A percentile compares a stretch with the other conserved stretches of the same genome.
These are phyloP conservation scores for Sambucus nigra DNA, from an alignment of 129 eudicot species.

Conservation along the genomic window DNA sequence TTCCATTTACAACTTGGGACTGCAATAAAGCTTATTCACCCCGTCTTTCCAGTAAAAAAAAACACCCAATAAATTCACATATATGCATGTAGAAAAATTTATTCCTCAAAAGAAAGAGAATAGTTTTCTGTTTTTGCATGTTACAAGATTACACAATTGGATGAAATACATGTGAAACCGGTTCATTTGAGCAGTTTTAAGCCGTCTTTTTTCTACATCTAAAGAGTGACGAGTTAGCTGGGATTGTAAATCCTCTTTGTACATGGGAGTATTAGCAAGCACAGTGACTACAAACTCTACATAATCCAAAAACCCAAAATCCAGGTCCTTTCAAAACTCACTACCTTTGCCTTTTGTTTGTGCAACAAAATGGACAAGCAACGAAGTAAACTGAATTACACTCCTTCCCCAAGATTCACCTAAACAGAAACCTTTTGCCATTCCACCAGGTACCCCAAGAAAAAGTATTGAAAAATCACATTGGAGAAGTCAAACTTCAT, in stretches of 20 bases:
- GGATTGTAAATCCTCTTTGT: neutral
- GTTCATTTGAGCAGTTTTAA: neutral
- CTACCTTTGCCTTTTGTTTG: neutral
- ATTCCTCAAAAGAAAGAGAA: neutral
- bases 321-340: neutral
- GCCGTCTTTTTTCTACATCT: neutral
- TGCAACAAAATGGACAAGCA: neutral
- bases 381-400: too few species aligned
- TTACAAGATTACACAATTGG: neutral
- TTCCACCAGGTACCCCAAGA: too few species aligned
- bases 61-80: too few species aligned
- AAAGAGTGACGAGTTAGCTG: neutral
- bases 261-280: neutral
- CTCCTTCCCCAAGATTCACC: too few species aligned
- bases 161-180: too few species aligned
- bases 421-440: too few species aligned
- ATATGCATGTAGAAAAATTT: too few species aligned
- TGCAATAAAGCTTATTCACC: too few species aligned
- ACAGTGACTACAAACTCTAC: too few species aligned
- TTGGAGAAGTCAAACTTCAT: neutral
- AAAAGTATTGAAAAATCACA: neutral
- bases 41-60: too few species aligned
- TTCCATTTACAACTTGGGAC: too few species aligned
- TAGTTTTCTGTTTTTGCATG: neutral
- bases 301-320: too few species aligned